Base-by-base conservation (phyloP, 139 green algal genomes). In the Volvox africanus region DNA sequence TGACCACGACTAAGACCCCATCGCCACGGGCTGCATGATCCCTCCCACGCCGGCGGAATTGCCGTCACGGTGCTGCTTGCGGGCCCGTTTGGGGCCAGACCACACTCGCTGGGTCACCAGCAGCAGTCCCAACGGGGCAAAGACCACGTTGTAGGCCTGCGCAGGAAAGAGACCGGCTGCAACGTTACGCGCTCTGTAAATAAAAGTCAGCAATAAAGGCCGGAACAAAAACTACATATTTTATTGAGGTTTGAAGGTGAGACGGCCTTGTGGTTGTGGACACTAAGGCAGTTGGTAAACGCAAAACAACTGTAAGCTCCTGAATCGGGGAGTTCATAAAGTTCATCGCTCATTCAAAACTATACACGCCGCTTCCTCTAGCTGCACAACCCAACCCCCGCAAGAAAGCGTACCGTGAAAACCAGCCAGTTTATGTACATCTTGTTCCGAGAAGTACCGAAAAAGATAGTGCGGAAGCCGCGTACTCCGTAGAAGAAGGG, bases 401-500 rank as follows among this genome's bases (percentile, higher is more conserved):
- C 1, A 22, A 13, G 17, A 17, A n/a, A 26, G 26, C 80, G n/a
- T 36, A 81, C 85, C 85, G 61, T 80, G 76, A 86, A 28, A 19
- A 91, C 87, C 67, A 92, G 44, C 88, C 88, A 92, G 67, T 81
- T 83, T 2, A 80, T 20, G 11, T 30, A 92, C 82, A 89, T 89
- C 32, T 50, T 36, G 61, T 89, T 35, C 1, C 3, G 30, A 17
- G 36, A 9, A 36, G 30, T 86, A 33, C 82, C 82, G 73, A 92
- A 92, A n/a, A 89, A 92, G 73, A 89, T 81, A 28, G 82, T 76
- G 33, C 89, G 89, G 61, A 92, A 87, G 82, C 61, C 89, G 6
- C 89, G 89, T 28, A 89, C 82, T 24, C 89, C 89, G 33, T 80
- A 92, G 82, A 44, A 92, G 71, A 92, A 89, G 32, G 89, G 89